Conservation (phyloP, 495 filamentous ascomycete genomes). For the Glutinoglossum americanum region DNA sequence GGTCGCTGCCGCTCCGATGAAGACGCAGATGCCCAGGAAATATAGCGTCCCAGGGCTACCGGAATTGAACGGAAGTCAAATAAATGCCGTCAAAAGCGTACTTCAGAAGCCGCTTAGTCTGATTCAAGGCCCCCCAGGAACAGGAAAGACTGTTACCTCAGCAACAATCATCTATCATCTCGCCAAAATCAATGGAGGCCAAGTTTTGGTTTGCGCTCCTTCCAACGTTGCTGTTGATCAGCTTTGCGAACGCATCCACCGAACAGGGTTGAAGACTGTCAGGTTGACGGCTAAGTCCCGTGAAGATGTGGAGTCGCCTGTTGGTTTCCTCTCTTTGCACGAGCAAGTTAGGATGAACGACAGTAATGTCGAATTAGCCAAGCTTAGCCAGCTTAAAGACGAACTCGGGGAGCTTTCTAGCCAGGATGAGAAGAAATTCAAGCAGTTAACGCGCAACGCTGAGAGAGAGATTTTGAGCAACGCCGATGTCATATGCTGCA, state of each 20-base stretch:
- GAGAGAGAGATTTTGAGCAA: conserved; percentile 92
- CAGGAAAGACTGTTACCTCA: conserved; percentile 97
- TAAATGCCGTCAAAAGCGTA: conserved; percentile 91
- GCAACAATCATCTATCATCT: conserved; percentile 97
- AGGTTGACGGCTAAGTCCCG: conserved; percentile 94
- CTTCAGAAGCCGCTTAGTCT: conserved; percentile 80
- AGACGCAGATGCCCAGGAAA: conserved; percentile 88
- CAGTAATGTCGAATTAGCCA: conserved; percentile 78
- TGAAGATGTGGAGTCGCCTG: conserved; percentile 93
- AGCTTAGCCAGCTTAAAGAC: conserved; percentile 75
- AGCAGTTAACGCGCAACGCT: conserved; percentile 76
- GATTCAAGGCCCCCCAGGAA: conserved; percentile 93
- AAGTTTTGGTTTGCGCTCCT: conserved; percentile 88
- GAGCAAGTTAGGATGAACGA: conserved; percentile 96
- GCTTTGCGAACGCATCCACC: conserved; percentile 91
- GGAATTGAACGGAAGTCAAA: conserved; percentile 88
- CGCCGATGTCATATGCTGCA: conserved; percentile 97
- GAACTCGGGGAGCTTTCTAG: conserved; percentile 84
- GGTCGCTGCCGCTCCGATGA: conserved; percentile 88
- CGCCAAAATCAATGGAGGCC: conserved; percentile 82
- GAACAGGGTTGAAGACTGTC: conserved; percentile 88
- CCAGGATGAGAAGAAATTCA: conserved; percentile 96
- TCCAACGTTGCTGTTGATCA: conserved; percentile 99
- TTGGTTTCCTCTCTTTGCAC: conserved; percentile 84
- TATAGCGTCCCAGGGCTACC: conserved; percentile 91